phyloP scores from a whole-genome alignment of 116 monocot species.

The Thalassia testudinum region DNA sequence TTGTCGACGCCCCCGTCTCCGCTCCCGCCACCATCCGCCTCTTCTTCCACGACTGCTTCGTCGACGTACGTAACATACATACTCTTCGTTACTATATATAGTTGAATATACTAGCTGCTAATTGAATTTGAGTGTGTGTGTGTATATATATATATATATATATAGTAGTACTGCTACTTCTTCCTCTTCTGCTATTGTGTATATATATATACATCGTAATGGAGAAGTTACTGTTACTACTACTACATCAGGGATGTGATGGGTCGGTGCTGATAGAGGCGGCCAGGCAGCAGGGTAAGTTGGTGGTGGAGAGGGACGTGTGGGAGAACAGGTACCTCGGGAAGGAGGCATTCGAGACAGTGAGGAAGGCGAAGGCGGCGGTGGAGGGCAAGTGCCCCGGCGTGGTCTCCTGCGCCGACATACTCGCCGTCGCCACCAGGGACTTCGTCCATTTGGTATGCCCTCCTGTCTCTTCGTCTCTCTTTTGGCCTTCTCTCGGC shows the following conservation, averaged over 20 bases:
- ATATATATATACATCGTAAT: conserved; percentile 5
- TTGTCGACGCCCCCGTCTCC: conserved; percentile 29
- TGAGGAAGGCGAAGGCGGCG: conserved; percentile 40
- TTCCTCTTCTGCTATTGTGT: background rate
- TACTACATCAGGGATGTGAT: too few relatives aligned
- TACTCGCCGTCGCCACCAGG: conserved; percentile 72
- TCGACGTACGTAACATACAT: conserved; percentile 14
- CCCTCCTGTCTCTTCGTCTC: too few relatives aligned
- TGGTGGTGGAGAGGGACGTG: conserved; percentile 53
- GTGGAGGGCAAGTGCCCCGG: conserved; percentile 76
- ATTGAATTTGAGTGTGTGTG: too few relatives aligned
- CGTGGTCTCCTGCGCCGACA: conserved; percentile 73
- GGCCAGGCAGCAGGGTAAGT: conserved; percentile 7
- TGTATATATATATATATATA: background rate
- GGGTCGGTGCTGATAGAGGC: conserved; percentile 50
- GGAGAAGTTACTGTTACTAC: too few relatives aligned
- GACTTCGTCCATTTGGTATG: conserved; percentile 78
- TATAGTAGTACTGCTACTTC: background rate
- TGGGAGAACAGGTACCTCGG: conserved; percentile 47
- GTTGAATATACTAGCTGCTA: too few relatives aligned
- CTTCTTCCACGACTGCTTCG: conserved; percentile 94
- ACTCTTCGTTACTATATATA: too few relatives aligned
- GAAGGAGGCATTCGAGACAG: conserved; percentile 44
- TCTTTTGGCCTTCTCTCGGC: too few relatives aligned
- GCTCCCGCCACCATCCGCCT: conserved; percentile 81